Evolutionary conservation across 805 yeast species (phyloP).

Genomic region (Yamadazyma sp.): DNA sequence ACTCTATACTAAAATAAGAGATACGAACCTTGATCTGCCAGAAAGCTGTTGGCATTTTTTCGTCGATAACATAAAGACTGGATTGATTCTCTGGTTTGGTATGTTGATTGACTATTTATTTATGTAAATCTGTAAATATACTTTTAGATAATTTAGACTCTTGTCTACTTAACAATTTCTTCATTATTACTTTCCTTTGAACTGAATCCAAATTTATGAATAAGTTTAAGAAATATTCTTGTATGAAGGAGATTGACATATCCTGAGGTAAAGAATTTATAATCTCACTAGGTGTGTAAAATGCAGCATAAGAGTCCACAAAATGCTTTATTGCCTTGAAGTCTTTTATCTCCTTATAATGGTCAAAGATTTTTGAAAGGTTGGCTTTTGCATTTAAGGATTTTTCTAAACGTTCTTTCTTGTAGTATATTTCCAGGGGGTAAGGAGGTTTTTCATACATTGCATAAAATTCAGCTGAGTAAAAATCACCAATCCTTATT

Average conservation of each 20-base stretch:
- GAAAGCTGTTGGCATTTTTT: constrained; percentile 81
- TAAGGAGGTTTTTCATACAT: constrained; percentile 19
- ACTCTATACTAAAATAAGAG: constrained; percentile 61
- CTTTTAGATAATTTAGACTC: constrained; percentile 21
- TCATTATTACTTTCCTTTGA: constrained; percentile 17
- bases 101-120: constrained; percentile 56
- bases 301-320: constrained; percentile 20
- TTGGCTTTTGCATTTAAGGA: constrained; percentile 3
- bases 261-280: constrained; percentile 27
- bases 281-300: constrained; percentile 21
- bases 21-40: constrained; percentile 79
- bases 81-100: constrained; percentile 64
- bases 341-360: constrained; percentile 15
- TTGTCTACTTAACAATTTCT: constrained; percentile 27
- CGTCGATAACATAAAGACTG: constrained; percentile 72
- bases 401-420: constrained; percentile 2
- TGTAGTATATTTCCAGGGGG: constrained; percentile 18
- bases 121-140: constrained; percentile 20
- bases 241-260: constrained; percentile 26
- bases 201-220: constrained; percentile 19
- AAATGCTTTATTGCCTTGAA: constrained; percentile 28
- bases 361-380: constrained; percentile 16
- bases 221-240: constrained; percentile 21
- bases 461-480: constrained; percentile 32
- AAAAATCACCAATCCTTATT: constrained; percentile 26